Evolutionary conservation across 371 early-diverging fungal species (phyloP).

Genomic region (Mucor velutinosus): DNA sequence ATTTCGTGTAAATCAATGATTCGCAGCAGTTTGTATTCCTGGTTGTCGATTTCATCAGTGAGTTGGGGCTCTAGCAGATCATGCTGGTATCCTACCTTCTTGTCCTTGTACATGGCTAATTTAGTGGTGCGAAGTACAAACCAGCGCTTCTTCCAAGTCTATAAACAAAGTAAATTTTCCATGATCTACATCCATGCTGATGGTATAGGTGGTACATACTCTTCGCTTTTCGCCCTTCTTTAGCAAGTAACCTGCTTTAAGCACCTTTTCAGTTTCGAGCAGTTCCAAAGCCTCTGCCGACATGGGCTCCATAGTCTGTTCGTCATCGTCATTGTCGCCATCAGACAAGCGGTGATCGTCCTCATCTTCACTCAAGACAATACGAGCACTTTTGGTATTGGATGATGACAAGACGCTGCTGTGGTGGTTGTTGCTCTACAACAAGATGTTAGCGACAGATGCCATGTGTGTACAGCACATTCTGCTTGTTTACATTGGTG

Average conservation of each 20-base stretch:
- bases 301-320: slow-evolving; percentile 44
- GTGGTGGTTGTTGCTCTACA: background rate
- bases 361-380: slow-evolving; percentile 47
- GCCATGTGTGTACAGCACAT: background rate
- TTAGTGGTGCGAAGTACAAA: slow-evolving; percentile 80
- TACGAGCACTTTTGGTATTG: slow-evolving; percentile 22
- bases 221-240: slow-evolving; percentile 83
- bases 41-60: background rate
- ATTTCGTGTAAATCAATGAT: slow-evolving; percentile 77
- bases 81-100: slow-evolving; percentile 53
- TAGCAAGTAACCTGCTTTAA: slow-evolving; percentile 68
- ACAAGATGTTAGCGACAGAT: background rate
- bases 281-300: slow-evolving; percentile 55
- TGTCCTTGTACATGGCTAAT: slow-evolving; percentile 85
- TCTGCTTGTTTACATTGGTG: background rate
- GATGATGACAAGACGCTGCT: background rate
- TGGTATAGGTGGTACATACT: slow-evolving; percentile 30
- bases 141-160: slow-evolving; percentile 89
- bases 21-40: slow-evolving; percentile 81
- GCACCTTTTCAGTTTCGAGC: slow-evolving; percentile 66
- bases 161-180: background rate
- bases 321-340: slow-evolving; percentile 53
- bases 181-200: background rate
- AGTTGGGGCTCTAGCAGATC: background rate
- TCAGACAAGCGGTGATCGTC: slow-evolving; percentile 40